Evolutionary conservation across 2,329 filamentous ascomycete species (phyloP).

Genomic region (Aspergillus transmontanensis): DNA sequence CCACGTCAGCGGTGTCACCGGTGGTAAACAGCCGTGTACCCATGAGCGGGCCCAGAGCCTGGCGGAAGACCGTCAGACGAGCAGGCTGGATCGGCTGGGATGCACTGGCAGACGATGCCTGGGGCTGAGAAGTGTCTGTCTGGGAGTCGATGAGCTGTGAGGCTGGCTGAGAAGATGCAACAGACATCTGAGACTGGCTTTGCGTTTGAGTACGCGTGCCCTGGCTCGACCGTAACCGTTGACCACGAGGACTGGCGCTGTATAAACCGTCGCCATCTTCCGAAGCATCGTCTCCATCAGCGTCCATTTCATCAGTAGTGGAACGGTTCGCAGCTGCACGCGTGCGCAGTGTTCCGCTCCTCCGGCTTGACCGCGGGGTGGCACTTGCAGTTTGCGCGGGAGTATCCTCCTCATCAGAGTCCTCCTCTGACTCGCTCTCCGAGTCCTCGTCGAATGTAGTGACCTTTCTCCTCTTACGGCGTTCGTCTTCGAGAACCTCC

Average conservation of each 20-base stretch:
- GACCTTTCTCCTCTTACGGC: constrained; percentile 80
- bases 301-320: constrained; percentile 42
- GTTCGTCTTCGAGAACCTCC: constrained; percentile 78
- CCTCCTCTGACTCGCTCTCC: constrained; percentile 45
- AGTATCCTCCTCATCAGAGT: constrained; percentile 32
- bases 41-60: constrained; percentile 79
- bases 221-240: constrained; percentile 39
- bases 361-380: constrained; percentile 36
- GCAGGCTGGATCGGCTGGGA: constrained; percentile 49
- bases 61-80: constrained; percentile 75
- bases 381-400: constrained; percentile 28
- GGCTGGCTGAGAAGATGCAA: constrained; percentile 77
- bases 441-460: constrained; percentile 66
- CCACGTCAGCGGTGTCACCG: constrained; percentile 72
- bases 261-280: constrained; percentile 58
- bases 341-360: constrained; percentile 34
- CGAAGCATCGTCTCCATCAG: constrained; percentile 56
- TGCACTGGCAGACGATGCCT: constrained; percentile 45
- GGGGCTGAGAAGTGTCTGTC: constrained; percentile 50
- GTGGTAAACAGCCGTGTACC: constrained; percentile 82
- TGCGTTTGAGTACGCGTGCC: constrained; percentile 45
- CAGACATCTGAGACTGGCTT: constrained; percentile 61
- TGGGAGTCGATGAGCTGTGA: constrained; percentile 68
- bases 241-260: constrained; percentile 51
- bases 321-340: constrained; percentile 39